Base-by-base conservation (phyloP, 495 filamentous ascomycete species). In the Ramalina intermedia region DNA sequence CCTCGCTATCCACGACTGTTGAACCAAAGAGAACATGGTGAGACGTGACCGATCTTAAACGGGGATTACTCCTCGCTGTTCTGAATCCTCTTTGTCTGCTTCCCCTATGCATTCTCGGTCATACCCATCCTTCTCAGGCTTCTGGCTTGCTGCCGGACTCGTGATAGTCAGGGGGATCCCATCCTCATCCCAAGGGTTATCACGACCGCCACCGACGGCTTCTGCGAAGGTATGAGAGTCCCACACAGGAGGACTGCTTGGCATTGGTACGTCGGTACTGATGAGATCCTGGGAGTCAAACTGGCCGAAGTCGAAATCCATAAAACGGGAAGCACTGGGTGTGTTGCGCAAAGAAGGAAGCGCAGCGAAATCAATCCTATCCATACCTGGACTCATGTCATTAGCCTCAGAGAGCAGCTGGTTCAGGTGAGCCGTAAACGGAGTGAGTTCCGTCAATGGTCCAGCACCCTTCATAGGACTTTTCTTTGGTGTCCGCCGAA, bases 371-470 rank as follows among this genome's bases (percentile, higher is more conserved):
- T 64, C 61, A 18, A 59, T 37, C 37, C n/a, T 23, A 35, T 55
- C 27, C 44, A 64, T 61, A 13, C 60, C 55, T 21, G 64, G 61
- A 6, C 63, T 63, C 46, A 66, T 69, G 17, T 72, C 63, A 43
- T 73, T 67, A 2, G 71, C 63, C 43, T 78, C 72, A 26, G 74
- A 75, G 20, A 84, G 66, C 26, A 84, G 55, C 53, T 78, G 69
- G 51, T 71, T 71, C 5, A 84, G 65, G 14, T 75, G 72, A n/a
- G 67, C 68, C 0, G 79, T 78, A 53, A 81, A 71, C 1, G 80
- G 80, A 7, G 76, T 66, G 26, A 65, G 26, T 14, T 65, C 59
- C 12, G 43, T 46, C 23, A 62, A 42, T 23, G 49, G n/a, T 23
- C 48, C 47, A n/a, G 9, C 27, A 51, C 36, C 49, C 26, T 54